phyloP scores from a whole-genome alignment of 2,329 filamentous ascomycete species.

The Chaetothyriales sp. region DNA sequence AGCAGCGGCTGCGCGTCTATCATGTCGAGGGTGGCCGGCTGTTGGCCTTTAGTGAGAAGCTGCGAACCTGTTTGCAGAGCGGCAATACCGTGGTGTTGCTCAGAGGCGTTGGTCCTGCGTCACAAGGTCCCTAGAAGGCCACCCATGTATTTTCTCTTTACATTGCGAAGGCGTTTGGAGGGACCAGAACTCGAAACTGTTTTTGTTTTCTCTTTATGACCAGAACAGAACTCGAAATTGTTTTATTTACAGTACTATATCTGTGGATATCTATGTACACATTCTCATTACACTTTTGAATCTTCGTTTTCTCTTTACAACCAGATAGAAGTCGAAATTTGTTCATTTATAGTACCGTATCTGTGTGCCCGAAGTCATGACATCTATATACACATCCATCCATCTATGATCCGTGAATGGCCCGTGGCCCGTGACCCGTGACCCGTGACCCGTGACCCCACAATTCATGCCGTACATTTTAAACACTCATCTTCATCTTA shows the following conservation, averaged over 20 bases:
- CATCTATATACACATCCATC: neutral
- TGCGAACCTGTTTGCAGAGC: conserved; percentile 51
- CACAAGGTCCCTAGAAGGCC: conserved; percentile 22
- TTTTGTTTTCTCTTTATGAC: neutral
- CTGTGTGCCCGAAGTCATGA: neutral
- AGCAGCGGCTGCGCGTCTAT: conserved; percentile 72
- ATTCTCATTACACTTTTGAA: too few relatives aligned
- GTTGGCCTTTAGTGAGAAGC: conserved; percentile 75
- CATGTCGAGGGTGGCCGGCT: conserved; percentile 82
- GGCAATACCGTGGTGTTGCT: conserved; percentile 86
- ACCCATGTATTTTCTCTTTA: neutral
- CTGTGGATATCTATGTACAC: too few relatives aligned
- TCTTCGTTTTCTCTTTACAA: too few relatives aligned
- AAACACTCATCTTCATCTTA: conserved; percentile 98
- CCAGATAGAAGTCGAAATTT: too few relatives aligned
- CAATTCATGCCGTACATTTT: too few relatives aligned
- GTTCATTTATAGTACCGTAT: too few relatives aligned
- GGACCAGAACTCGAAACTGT: neutral
- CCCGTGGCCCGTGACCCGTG: neutral
- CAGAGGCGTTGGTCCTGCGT: conserved; percentile 66
- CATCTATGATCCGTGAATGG: neutral
- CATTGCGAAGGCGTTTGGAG: neutral
- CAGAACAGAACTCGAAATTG: too few relatives aligned
- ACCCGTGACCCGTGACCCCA: too few relatives aligned
- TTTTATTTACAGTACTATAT: too few relatives aligned